Conservation (phyloP, 2,329 filamentous ascomycete species). For the Hypoxylon sp. region DNA sequence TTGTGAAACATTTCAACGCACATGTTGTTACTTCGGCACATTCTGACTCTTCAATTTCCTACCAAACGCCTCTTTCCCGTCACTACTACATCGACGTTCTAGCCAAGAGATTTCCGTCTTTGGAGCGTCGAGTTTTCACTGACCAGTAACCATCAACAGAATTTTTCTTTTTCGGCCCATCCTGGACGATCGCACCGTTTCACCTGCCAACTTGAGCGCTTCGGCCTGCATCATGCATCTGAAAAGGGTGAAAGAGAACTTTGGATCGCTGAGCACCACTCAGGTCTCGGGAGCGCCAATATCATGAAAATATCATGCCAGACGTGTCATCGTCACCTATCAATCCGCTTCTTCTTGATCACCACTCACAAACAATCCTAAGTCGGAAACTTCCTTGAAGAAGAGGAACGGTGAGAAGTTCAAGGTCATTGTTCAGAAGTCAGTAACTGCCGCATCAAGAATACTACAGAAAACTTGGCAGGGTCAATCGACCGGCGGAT, state of each 20-base stretch:
- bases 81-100: not conserved
- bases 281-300: conserved; percentile 8
- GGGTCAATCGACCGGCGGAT: conserved; percentile 18
- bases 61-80: conserved; percentile 4
- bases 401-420: not conserved
- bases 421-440: not conserved
- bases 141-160: conserved; percentile 11
- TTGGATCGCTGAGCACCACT: conserved; percentile 12
- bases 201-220: conserved; percentile 37
- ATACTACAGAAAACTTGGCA: not conserved
- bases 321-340: conserved; percentile 28
- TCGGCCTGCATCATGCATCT: conserved; percentile 39
- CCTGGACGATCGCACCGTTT: conserved; percentile 23
- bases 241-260: conserved; percentile 26
- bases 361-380: not conserved
- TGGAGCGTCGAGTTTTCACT: not conserved
- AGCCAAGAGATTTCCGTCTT: not conserved
- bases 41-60: conserved; percentile 8
- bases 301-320: conserved; percentile 12
- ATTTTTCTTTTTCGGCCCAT: conserved; percentile 22
- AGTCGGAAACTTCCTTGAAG: not conserved
- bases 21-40: conserved; percentile 1
- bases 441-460: not conserved
- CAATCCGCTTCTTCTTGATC: conserved; percentile 22
- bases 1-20: conserved; percentile 14